phyloP scores from a whole-genome alignment of 163 green algal species.

The Chloromonas sp. region DNA sequence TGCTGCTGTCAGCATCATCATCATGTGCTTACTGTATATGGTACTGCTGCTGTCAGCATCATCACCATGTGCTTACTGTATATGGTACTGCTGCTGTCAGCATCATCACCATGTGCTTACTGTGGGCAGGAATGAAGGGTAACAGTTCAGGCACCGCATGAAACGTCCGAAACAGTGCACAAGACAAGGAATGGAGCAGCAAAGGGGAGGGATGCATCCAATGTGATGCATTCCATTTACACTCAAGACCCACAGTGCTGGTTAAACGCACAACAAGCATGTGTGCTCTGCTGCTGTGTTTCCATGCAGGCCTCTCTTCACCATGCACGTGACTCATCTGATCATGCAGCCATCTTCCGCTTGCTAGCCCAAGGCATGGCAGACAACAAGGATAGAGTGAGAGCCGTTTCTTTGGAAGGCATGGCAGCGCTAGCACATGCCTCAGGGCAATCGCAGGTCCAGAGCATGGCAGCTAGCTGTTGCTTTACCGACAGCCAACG shows the following conservation, averaged over 20 bases:
- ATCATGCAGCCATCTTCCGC: conserved; percentile 20
- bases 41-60: not conserved
- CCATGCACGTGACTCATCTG: not conserved
- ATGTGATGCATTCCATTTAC: not conserved
- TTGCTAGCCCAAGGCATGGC: conserved; percentile 16
- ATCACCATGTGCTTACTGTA: not conserved
- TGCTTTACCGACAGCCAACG: not conserved
- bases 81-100: too few species aligned
- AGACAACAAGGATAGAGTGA: conserved; percentile 37
- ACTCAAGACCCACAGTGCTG: not conserved
- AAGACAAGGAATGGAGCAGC: not conserved
- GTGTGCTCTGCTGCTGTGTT: not conserved
- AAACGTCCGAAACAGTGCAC: not conserved
- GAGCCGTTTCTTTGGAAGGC: conserved; percentile 41
- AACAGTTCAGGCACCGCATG: too few species aligned
- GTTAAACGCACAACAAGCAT: not conserved
- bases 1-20: not conserved
- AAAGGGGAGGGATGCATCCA: not conserved
- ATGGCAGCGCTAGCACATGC: conserved; percentile 35
- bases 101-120: too few species aligned
- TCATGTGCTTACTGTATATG: too few species aligned
- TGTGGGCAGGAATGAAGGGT: too few species aligned
- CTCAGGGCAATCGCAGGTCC: not conserved
- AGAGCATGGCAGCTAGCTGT: not conserved
- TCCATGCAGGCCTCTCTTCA: conserved; percentile 3